These are phyloP conservation scores for Nakataea oryzae DNA, from an alignment of 2,329 filamentous ascomycete species.

Conservation along the genomic window DNA sequence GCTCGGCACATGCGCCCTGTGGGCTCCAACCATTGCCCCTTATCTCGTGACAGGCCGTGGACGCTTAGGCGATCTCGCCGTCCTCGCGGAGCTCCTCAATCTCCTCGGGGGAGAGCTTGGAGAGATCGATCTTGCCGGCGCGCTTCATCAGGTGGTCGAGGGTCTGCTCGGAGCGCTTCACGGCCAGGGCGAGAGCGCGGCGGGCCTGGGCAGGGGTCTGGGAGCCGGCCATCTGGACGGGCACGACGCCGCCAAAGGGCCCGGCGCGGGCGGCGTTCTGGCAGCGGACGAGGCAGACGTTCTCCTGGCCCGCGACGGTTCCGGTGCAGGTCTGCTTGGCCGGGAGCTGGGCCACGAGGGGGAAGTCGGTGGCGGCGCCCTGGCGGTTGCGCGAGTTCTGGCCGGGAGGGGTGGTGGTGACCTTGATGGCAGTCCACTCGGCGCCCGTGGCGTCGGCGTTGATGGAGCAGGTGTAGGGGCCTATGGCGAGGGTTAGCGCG, in stretches of 20 bases:
- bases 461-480: slow-evolving; percentile 56
- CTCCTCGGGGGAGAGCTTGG: slow-evolving; percentile 8
- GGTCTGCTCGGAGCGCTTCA: slow-evolving; percentile 14
- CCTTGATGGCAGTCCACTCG: slow-evolving; percentile 40
- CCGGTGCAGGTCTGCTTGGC: slow-evolving; percentile 46
- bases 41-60: neutral
- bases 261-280: slow-evolving; percentile 49
- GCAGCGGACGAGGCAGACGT: slow-evolving; percentile 53
- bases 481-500: slow-evolving; percentile 15
- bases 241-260: slow-evolving; percentile 42
- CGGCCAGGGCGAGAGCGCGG: slow-evolving; percentile 14
- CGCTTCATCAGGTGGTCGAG: slow-evolving; percentile 8
- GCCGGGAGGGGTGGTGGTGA: slow-evolving; percentile 42
- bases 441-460: slow-evolving; percentile 47
- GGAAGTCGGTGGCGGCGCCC: slow-evolving; percentile 29
- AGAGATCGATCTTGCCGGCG: slow-evolving; percentile 5
- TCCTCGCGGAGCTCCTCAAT: slow-evolving; percentile 11
- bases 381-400: slow-evolving; percentile 35
- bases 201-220: slow-evolving; percentile 10
- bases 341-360: slow-evolving; percentile 48
- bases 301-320: slow-evolving; percentile 44
- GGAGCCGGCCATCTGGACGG: slow-evolving; percentile 15
- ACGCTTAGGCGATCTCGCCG: slow-evolving; percentile 9
- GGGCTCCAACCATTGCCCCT: neutral
- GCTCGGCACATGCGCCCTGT: neutral